Evolutionary conservation across 2,329 filamentous ascomycete species (phyloP).

Genomic region (Arthrocladium fulminans): DNA sequence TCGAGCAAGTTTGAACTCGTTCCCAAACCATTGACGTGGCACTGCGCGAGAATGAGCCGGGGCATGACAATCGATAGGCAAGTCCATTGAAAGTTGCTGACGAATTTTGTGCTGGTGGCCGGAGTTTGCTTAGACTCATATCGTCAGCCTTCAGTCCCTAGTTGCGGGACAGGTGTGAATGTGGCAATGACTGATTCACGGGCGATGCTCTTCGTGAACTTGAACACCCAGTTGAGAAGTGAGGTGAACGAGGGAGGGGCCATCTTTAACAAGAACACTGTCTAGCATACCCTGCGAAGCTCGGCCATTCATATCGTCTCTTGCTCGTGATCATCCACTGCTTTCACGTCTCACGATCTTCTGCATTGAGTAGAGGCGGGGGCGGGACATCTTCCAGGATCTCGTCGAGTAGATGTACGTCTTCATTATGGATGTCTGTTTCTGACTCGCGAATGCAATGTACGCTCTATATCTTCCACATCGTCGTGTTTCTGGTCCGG

Average conservation of each 20-base stretch:
- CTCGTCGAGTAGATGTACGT: conserved; percentile 5
- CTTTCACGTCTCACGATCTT: conserved; percentile 10
- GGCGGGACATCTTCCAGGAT: conserved; percentile 15
- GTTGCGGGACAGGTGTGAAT: conserved; percentile 4
- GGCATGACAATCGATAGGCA: not conserved
- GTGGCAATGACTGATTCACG: conserved; percentile 6
- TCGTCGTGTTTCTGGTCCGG: not conserved
- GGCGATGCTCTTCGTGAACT: conserved; percentile 7
- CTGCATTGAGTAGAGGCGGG: conserved; percentile 15
- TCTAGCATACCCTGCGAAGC: conserved; percentile 22
- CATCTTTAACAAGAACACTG: conserved; percentile 17
- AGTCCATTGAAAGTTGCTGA: not conserved
- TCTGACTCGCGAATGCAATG: not conserved
- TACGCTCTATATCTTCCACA: conserved; percentile 1
- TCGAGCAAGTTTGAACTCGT: not conserved
- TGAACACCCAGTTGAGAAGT: conserved; percentile 6
- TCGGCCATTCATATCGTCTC: conserved; percentile 19
- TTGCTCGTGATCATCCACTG: conserved; percentile 4
- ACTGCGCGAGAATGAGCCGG: not conserved
- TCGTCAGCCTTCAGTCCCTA: conserved; percentile 10
- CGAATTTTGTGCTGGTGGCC: not conserved
- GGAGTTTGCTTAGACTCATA: not conserved
- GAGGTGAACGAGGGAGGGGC: conserved; percentile 8
- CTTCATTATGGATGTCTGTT: not conserved
- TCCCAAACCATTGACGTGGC: not conserved